Evolutionary conservation across 164 flowering plant species (phyloP).

Genomic region (Platanus orientalis): DNA sequence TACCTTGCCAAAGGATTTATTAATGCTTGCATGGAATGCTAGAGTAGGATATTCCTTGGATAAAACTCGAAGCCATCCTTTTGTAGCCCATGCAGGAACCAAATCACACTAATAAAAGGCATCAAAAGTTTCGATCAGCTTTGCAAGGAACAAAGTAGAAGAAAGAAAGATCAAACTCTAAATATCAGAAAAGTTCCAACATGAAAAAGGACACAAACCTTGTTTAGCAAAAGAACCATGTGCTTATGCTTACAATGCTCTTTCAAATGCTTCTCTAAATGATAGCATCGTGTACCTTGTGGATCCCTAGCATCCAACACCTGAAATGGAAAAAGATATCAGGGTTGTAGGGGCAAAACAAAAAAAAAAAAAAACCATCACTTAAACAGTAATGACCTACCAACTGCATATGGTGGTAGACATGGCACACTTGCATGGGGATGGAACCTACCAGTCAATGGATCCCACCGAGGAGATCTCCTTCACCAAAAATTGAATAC

Average conservation of each 20-base stretch:
- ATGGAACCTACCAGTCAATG: neutral
- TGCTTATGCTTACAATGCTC: constrained; percentile 93
- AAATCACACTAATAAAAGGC: constrained; percentile 69
- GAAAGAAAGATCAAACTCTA: constrained; percentile 2
- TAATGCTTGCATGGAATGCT: constrained; percentile 97
- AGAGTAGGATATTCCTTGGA: constrained; percentile 91
- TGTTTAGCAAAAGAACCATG: constrained; percentile 81
- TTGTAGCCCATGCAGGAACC: constrained; percentile 97
- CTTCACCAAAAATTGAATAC: too few relatives aligned
- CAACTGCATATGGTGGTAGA: neutral
- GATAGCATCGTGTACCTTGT: constrained; percentile 92
- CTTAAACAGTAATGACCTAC: neutral
- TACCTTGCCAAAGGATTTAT: constrained; percentile 99
- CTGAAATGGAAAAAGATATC: constrained; percentile 25
- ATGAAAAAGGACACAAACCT: constrained; percentile 40
- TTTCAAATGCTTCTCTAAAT: constrained; percentile 86
- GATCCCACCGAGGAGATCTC: too few relatives aligned
- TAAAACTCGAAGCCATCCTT: constrained; percentile 88
- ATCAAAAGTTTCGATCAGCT: neutral
- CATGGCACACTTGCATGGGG: neutral
- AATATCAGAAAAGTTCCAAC: neutral
- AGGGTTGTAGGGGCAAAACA: neutral
- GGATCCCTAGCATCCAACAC: constrained; percentile 99
- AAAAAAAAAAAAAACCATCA: neutral
- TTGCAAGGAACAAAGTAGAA: neutral